Evolutionary conservation across 352 stramenopile genomes (phyloP), one percentile per base, ranked within the genome.

Genomic region (Phytophthora constricta): DNA sequence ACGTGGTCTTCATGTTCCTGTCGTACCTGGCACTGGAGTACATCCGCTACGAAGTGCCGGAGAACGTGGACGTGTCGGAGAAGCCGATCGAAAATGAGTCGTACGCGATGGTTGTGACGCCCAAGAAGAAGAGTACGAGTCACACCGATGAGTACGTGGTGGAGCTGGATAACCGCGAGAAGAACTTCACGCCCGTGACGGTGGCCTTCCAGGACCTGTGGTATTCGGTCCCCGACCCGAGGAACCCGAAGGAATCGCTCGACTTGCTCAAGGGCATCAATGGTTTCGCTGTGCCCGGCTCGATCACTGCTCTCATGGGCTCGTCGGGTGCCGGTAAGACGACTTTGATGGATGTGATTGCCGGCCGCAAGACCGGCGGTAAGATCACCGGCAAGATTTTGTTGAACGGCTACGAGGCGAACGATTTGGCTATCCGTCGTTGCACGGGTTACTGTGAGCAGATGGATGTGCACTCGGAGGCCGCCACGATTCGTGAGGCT

Each of bases 401-500:
- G 16, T 65, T 60, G 14, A 83, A 77, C 37, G 69, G 69, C 31
- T 65, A 68, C 49, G 45, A 50, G 2, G 69, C 69, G 3, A 74
- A 39, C 14, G 61, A 70, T 5, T 47, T 77, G 5, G 52, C 69
- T 14, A 77, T 77, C 27, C 66, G 60, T 19, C 69, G 69, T 0
- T 65, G 55, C 41, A 77, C 69, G 28, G 71, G 66, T 3, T 79
- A 79, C 65, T 79, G 71, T 33, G 71, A 79, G 53, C 90, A 97
- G 63, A 92, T 97, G 65, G 90, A 97, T 59, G 86, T 86, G 22
- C 79, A 97, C 26, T 80, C 86, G 17, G 75, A 89, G 43, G 41
- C 41, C 22, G 41, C 41, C 19, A 47, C 41, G 41, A 47, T 47
- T 23, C 41, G 41, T 23, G 41, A 47, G 17, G 41, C 41, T 20